phyloP scores from a whole-genome alignment of 1,139 yeast species.

The Petasospora rhodanensis region DNA sequence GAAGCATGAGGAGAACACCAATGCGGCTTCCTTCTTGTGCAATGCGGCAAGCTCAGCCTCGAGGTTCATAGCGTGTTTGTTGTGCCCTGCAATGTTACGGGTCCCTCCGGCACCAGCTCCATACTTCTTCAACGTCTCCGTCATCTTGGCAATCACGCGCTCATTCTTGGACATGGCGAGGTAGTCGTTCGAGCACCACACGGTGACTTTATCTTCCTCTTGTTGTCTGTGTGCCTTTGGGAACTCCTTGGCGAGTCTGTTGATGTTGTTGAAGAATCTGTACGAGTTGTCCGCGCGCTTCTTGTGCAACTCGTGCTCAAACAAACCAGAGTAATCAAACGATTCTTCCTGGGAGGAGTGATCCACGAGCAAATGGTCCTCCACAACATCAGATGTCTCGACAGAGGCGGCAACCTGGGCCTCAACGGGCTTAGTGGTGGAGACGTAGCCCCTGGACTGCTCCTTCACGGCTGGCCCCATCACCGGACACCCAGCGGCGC shows the following conservation, averaged over 20 bases:
- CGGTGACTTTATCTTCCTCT: conserved; percentile 84
- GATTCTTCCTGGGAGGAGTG: conserved; percentile 38
- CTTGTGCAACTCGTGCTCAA: conserved; percentile 57
- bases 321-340: conserved; percentile 64
- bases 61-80: conserved; percentile 75
- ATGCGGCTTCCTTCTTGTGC: conserved; percentile 92
- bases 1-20: conserved; percentile 91
- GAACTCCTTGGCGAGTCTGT: conserved; percentile 88
- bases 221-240: conserved; percentile 83
- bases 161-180: conserved; percentile 88
- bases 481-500: conserved; percentile 81
- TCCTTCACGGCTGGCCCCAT: conserved; percentile 69
- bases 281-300: conserved; percentile 89
- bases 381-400: conserved; percentile 35
- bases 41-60: conserved; percentile 85
- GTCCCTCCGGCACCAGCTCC: conserved; percentile 99
- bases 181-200: conserved; percentile 98
- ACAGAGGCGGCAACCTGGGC: conserved; percentile 44
- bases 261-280: conserved; percentile 94
- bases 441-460: conserved; percentile 41
- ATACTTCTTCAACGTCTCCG: conserved; percentile 73
- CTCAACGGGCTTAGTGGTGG: conserved; percentile 41
- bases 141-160: conserved; percentile 71
- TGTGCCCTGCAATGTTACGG: conserved; percentile 97
- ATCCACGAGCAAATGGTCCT: conserved; percentile 27